Base-by-base conservation (phyloP, 2,329 filamentous ascomycete genomes). In the Fusarium xyrophilum region DNA sequence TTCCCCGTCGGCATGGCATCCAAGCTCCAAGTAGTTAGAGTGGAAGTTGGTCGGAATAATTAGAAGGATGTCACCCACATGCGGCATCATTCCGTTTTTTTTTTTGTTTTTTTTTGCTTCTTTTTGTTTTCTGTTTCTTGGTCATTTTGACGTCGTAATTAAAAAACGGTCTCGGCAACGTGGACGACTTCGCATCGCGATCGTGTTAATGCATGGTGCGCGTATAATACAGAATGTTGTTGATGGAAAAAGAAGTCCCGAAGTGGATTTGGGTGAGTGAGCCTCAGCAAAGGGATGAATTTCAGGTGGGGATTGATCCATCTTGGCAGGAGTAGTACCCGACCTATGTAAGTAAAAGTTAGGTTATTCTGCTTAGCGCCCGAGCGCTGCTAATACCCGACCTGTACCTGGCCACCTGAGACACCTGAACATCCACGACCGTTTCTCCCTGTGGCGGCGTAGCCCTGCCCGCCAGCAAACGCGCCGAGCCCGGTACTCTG, bases 171-270 rank as follows among this genome's bases (percentile, higher is more conserved):
- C 67, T 62, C 55, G 44, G 50, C 56, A 56, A 60, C 52, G 56
- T 59, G 64, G 40, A 40, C 28, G 28, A 44, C 55, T 63, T 50
- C 30, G 46, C 23, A 36, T 50, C 30, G 48, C 35, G 53, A 51
- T 44, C 32, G 33, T 42, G 46, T 44, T 42, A 46, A 44, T 62
- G 46, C 54, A 56, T 62, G 48, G 46, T 67, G 46, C 58, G 65
- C 55, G 28, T 42, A 52, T 55, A 47, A 63, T 40, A 60, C 43
- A 67, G 33, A 15, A 39, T 67, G 67, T 63, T 69, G 67, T 70
- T 67, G 67, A 64, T 67, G 67, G 63, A 67, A 70, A 69, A 67
- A 69, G 50, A 56, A 44, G 47, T 14, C 58, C 50, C 47, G 57
- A 46, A 40, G 43, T 51, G 48, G n/a, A 38, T 19, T 40, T 48